Evolutionary conservation across 164 flowering plant genomes (phyloP).

Genomic region (Hamamelis virginiana): DNA sequence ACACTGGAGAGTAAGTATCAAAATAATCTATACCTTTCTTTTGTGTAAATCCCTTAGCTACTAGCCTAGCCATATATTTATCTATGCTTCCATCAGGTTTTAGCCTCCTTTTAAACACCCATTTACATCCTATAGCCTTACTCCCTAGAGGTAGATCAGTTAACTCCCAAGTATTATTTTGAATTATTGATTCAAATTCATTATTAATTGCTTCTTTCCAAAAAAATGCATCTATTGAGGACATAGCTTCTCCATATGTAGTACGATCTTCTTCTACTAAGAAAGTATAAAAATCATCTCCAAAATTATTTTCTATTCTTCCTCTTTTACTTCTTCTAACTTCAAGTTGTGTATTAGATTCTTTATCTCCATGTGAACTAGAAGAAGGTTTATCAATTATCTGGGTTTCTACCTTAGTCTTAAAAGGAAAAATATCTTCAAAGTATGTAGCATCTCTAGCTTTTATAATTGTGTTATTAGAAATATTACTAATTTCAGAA

Average conservation of each 20-base stretch:
- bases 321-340: neutral
- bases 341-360: neutral
- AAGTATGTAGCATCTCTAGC: neutral
- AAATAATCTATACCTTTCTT: constrained; percentile 2
- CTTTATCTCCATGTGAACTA: neutral
- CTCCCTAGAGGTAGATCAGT: neutral
- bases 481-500: neutral
- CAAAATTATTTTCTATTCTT: neutral
- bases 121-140: constrained; percentile 4
- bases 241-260: neutral
- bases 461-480: neutral
- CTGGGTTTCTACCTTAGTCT: neutral
- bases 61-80: neutral
- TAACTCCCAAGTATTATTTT: constrained; percentile 6
- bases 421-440: neutral
- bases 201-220: constrained; percentile 4
- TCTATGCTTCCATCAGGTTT: neutral
- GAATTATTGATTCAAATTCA: constrained; percentile 3
- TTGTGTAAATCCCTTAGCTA: neutral
- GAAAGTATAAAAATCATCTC: neutral
- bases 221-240: neutral
- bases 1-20: neutral
- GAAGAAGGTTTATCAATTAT: neutral
- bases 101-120: constrained; percentile 3
- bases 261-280: neutral